Evolutionary conservation across 176 grass and related monocot genomes (phyloP).

Genomic region (Pharus latifolius): DNA sequence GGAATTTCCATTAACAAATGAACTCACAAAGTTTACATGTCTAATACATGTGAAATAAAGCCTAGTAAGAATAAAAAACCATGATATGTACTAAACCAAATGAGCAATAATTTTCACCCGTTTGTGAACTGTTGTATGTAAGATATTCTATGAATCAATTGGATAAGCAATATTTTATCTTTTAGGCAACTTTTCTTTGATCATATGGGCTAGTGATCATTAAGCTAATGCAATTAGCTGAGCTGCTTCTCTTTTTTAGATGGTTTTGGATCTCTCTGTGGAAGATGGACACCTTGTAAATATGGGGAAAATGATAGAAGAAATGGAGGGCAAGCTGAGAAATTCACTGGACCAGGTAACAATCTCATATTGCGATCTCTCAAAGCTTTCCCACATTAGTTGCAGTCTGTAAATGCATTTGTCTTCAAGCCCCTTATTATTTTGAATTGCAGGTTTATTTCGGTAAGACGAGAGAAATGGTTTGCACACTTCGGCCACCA

Average conservation of each 20-base stretch:
- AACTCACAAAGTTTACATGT: not conserved
- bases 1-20: not conserved
- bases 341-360: slow-evolving; percentile 89
- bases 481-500: slow-evolving; percentile 70
- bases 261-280: slow-evolving; percentile 66
- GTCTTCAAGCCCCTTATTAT: not conserved
- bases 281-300: slow-evolving; percentile 92
- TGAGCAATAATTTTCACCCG: not conserved
- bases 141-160: not conserved
- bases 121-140: not conserved
- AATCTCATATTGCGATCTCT: not conserved
- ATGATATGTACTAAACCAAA: not conserved
- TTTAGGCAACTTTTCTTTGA: not conserved
- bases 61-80: not conserved
- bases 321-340: slow-evolving; percentile 97
- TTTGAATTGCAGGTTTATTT: slow-evolving; percentile 72
- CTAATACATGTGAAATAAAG: not conserved
- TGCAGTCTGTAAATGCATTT: not conserved
- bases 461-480: slow-evolving; percentile 94
- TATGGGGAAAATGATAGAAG: slow-evolving; percentile 99
- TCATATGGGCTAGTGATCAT: not conserved
- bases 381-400: not conserved
- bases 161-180: not conserved
- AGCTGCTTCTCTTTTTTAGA: slow-evolving; percentile 40
- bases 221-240: not conserved